Percentiles rank a stretch among this genome's conserved stretches.
Conservation (phyloP, 768 basidiomycete genomes). For the Podaxis rugospora region DNA sequence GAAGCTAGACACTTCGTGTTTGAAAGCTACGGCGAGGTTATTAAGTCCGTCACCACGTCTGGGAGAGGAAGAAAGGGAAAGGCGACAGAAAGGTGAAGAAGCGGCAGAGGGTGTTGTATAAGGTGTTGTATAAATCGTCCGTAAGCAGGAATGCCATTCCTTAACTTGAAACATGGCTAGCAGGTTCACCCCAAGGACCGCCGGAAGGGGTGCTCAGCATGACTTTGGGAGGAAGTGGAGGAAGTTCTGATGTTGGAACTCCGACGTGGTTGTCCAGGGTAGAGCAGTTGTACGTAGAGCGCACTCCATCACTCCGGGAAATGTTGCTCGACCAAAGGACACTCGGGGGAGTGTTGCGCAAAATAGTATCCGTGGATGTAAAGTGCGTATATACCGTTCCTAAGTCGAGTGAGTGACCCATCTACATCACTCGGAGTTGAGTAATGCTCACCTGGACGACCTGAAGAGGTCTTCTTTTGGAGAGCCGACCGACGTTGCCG, state of each 20-base stretch:
- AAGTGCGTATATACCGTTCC: constrained; percentile 31
- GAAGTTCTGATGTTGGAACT: constrained; percentile 11
- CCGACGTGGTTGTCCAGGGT: background rate
- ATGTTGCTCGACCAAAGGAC: constrained; percentile 25
- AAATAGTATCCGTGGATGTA: constrained; percentile 32
- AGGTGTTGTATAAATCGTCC: too few relatives aligned
- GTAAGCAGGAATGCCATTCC: too few relatives aligned
- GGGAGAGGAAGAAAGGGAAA: too few relatives aligned
- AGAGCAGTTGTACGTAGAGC: constrained; percentile 9
- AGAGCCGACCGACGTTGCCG: constrained; percentile 1
- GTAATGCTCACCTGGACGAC: constrained; percentile 19
- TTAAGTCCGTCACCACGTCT: too few relatives aligned
- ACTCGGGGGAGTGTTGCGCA: constrained; percentile 22
- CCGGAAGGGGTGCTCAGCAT: background rate
- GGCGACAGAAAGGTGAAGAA: too few relatives aligned
- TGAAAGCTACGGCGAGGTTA: too few relatives aligned
- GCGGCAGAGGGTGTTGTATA: too few relatives aligned
- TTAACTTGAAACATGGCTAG: too few relatives aligned
- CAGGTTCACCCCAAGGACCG: background rate
- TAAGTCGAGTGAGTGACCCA: constrained; percentile 5
- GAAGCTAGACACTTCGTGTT: too few relatives aligned
- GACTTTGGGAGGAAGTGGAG: constrained; percentile 22
- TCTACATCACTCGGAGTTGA: background rate
- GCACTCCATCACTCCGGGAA: constrained; percentile 17
- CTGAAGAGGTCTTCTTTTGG: constrained; percentile 1